Evolutionary conservation across 1,284 basidiomycete genomes (phyloP).

Genomic region (Tausonia pullulans): DNA sequence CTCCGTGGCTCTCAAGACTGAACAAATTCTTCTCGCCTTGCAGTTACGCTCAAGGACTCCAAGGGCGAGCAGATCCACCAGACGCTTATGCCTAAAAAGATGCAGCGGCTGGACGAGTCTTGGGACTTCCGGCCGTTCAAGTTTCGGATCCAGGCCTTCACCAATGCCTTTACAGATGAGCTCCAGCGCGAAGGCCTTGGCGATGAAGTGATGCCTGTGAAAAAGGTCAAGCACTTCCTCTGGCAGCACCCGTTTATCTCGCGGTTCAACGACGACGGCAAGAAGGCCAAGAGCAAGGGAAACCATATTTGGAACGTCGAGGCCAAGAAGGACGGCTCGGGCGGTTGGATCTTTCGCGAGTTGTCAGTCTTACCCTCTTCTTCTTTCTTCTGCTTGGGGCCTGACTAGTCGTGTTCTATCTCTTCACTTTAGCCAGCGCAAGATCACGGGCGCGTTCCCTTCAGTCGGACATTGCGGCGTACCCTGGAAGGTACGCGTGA

Average conservation of each 20-base stretch:
- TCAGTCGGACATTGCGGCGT: conserved; percentile 46
- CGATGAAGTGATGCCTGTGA: conserved; percentile 43
- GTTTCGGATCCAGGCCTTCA: conserved; percentile 97
- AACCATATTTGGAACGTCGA: conserved; percentile 99
- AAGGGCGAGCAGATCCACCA: conserved; percentile 98
- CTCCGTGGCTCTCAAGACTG: conserved; percentile 4
- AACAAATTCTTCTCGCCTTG: conserved; percentile 14
- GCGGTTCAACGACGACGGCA: conserved; percentile 97
- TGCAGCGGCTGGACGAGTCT: conserved; percentile 89
- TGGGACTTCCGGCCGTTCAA: conserved; percentile 97
- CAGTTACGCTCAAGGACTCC: conserved; percentile 82
- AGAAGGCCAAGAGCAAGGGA: conserved; percentile 98
- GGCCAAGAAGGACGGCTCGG: conserved; percentile 67
- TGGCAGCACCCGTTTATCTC: conserved; percentile 89
- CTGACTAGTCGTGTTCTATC: background rate
- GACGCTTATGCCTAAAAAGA: conserved; percentile 96
- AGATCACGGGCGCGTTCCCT: conserved; percentile 68
- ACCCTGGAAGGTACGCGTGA: background rate
- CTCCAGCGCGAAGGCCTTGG: conserved; percentile 36
- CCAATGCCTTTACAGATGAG: conserved; percentile 89
- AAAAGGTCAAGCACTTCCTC: conserved; percentile 86
- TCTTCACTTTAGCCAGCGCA: conserved; percentile 43
- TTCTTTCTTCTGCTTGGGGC: background rate
- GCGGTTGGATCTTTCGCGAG: conserved; percentile 81
- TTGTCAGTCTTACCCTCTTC: conserved; percentile 39